Evolutionary conservation across 106 monocot genomes (phyloP).

Genomic region (Dendrobium catenatum): DNA sequence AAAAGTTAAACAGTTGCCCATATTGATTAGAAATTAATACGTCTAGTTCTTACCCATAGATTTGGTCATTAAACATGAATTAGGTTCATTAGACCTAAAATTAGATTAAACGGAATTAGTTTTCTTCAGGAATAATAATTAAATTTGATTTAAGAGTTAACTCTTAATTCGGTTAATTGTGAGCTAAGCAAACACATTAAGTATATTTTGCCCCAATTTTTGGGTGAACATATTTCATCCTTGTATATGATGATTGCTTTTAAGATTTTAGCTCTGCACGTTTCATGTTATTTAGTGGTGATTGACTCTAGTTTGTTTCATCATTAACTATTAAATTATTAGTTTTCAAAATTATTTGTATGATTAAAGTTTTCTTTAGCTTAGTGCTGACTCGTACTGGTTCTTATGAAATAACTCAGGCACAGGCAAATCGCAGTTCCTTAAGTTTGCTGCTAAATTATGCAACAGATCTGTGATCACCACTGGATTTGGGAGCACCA

Average conservation of each 20-base stretch:
- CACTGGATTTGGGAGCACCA: constrained; percentile 96
- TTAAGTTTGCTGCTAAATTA: constrained; percentile 96
- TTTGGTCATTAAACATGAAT: too few species aligned
- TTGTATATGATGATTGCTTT: background rate
- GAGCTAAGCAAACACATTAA: too few species aligned
- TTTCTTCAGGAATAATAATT: too few species aligned
- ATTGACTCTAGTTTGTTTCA: constrained; percentile 8
- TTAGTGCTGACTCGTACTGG: background rate
- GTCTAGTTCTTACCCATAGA: too few species aligned
- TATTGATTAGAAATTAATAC: too few species aligned
- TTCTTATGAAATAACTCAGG: constrained; percentile 31
- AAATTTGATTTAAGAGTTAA: too few species aligned
- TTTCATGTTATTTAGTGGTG: background rate
- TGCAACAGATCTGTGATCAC: constrained; percentile 91
- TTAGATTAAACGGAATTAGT: too few species aligned
- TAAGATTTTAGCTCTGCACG: background rate
- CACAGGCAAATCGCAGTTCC: constrained; percentile 96
- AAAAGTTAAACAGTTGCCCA: too few species aligned
- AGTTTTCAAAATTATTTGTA: background rate
- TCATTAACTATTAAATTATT: background rate
- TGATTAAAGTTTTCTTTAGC: background rate
- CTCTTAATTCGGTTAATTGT: too few species aligned
- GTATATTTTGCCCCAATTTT: background rate
- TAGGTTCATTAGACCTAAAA: too few species aligned
- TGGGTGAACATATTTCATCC: background rate